Percentiles rank a stretch among this genome's conserved stretches.
phyloP scores from a whole-genome alignment of 495 filamentous ascomycete species.

The Endocarpon pusillum region DNA sequence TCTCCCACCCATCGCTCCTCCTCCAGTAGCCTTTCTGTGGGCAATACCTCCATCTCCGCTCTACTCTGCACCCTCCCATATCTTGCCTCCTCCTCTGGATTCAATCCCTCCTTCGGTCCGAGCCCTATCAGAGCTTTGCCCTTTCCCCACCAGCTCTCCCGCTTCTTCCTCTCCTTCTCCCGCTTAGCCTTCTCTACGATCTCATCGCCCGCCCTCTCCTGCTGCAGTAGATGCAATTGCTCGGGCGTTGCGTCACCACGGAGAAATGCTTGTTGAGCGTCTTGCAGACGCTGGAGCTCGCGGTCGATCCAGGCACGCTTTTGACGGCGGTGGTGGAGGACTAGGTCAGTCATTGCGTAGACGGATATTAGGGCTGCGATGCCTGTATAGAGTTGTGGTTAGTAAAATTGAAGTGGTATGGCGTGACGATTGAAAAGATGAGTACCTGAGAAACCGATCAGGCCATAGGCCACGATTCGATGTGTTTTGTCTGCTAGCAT shows the following conservation, averaged over 20 bases:
- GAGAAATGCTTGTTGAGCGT: constrained; percentile 42
- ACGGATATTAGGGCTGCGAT: constrained; percentile 55
- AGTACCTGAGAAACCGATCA: constrained; percentile 69
- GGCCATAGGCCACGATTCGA: constrained; percentile 48
- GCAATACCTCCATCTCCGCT: constrained; percentile 10
- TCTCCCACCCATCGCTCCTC: constrained; percentile 25
- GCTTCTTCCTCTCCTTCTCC: constrained; percentile 20
- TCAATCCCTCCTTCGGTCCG: constrained; percentile 27
- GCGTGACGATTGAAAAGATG: constrained; percentile 8
- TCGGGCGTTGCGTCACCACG: constrained; percentile 41
- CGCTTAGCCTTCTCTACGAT: constrained; percentile 27
- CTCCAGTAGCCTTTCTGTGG: constrained; percentile 2
- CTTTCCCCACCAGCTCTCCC: constrained; percentile 26
- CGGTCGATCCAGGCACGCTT: constrained; percentile 46
- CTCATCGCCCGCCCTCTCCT: constrained; percentile 36
- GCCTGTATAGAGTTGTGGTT: constrained; percentile 24
- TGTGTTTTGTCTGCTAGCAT: constrained; percentile 72
- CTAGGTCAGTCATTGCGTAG: constrained; percentile 74
- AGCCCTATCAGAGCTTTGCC: constrained; percentile 22
- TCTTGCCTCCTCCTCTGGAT: constrained; percentile 24
- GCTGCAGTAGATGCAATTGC: constrained; percentile 34
- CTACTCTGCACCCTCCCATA: constrained; percentile 4
- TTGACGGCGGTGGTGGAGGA: constrained; percentile 66
- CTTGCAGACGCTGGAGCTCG: constrained; percentile 40
- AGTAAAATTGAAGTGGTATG: background rate